Evolutionary conservation across 192 early-diverging fungal genomes (phyloP).

Genomic region (Piromyces finnis): DNA sequence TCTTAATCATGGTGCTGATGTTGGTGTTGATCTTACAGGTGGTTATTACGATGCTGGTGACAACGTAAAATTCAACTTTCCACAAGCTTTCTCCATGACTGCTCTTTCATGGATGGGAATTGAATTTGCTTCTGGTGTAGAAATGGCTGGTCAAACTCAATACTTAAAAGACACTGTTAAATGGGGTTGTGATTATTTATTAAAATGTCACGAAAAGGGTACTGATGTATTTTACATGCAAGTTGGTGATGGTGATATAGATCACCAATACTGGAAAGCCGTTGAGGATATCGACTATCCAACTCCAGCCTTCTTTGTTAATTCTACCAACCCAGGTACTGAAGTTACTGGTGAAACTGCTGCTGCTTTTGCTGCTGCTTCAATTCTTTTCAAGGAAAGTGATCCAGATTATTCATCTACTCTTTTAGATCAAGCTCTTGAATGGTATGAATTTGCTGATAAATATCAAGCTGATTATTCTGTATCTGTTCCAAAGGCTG

Average conservation of each 20-base stretch:
- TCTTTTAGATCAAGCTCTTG: constrained; percentile 15
- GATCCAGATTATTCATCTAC: neutral
- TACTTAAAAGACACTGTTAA: constrained; percentile 25
- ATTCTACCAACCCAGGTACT: constrained; percentile 21
- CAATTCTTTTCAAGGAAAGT: constrained; percentile 15
- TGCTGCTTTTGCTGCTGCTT: constrained; percentile 31
- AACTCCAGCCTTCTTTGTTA: constrained; percentile 25
- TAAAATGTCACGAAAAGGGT: constrained; percentile 27
- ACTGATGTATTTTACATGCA: constrained; percentile 25
- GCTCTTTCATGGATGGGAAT: constrained; percentile 27
- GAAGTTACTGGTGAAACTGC: constrained; percentile 32
- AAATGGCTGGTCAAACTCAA: constrained; percentile 15
- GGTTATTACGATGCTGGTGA: constrained; percentile 32
- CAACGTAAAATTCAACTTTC: constrained; percentile 40
- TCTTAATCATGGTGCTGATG: constrained; percentile 16
- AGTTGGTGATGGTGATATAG: constrained; percentile 18
- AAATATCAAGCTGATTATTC: constrained; percentile 21
- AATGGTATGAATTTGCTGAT: constrained; percentile 24
- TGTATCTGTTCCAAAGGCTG: constrained; percentile 10
- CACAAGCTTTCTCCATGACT: constrained; percentile 22
- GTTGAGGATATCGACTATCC: constrained; percentile 20
- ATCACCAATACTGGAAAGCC: constrained; percentile 11
- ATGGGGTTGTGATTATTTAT: constrained; percentile 43
- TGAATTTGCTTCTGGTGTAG: constrained; percentile 30
- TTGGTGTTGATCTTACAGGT: constrained; percentile 17